Evolutionary conservation across 1,139 yeast genomes (phyloP), one percentile per base, ranked within the genome.

Genomic region (Magnusiomyces tetraspermus): DNA sequence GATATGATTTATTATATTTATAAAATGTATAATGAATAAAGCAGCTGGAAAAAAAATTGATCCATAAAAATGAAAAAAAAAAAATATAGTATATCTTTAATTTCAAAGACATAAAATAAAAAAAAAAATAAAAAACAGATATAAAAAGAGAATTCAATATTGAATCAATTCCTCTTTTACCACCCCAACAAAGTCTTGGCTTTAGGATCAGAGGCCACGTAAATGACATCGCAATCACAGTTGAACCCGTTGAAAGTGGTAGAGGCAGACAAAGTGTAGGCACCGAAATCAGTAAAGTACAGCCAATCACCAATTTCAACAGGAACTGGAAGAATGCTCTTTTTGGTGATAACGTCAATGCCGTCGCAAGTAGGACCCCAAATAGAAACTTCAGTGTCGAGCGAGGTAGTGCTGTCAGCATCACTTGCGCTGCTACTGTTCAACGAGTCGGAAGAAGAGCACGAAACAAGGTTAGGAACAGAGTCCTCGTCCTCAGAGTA

Each of bases 341-440:
- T 74, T 51, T 75, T 69, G 28, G 85, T 70, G 55, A 92, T 80
- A 67, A 96, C 85, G 68, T 92, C 98, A 59, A 92, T 75, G 3
- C 97, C 97, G 69, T 92, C 98, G 71, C 98, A 92, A 23, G 97
- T 92, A 49, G 97, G 98, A 8, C 98, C 98, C 97, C 97, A 92
- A 56, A 92, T 77, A 22, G 96, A 64, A 74, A 87, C 61, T 53
- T 67, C 69, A 21, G 24, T 17, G 17, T 43, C 48, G 26, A 30
- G 24, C n/a, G 44, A 52, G 38, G 55, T 56, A 6, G 54, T 55
- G 19, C 19, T n/a, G 5, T 5, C 5, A n/a, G 15, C 40, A 15
- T 13, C 54, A 15, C 53, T 57, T 5, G 54, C 56, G 5, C 15
- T 17, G 19, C 40, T 15, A n/a, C 15, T 17, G 15, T 19, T 6